Conservation (phyloP, 2,329 filamentous ascomycete genomes). For the Aschersonia sp. region DNA sequence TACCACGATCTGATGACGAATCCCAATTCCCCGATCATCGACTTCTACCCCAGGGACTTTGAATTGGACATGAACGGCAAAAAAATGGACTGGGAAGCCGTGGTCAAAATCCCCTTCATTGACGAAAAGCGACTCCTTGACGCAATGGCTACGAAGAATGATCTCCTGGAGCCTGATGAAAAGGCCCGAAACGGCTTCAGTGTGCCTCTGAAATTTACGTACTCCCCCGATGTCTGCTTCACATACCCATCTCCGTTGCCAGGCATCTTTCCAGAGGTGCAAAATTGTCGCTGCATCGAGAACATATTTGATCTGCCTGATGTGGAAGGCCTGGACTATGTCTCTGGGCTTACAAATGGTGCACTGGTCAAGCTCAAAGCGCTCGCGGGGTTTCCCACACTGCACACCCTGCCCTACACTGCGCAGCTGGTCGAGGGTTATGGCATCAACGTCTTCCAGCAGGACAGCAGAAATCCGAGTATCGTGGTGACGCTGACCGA, state of each 20-base stretch:
- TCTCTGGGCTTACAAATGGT: slow-evolving; percentile 70
- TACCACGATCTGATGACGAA: slow-evolving; percentile 93
- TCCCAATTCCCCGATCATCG: slow-evolving; percentile 79
- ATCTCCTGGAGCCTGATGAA: slow-evolving; percentile 63
- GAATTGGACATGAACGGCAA: slow-evolving; percentile 99
- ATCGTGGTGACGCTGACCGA: slow-evolving; percentile 79
- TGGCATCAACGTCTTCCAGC: slow-evolving; percentile 86
- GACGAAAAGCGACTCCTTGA: slow-evolving; percentile 73
- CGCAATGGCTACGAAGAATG: slow-evolving; percentile 77
- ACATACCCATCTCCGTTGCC: slow-evolving; percentile 77
- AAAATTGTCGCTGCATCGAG: slow-evolving; percentile 78
- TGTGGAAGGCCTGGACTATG: slow-evolving; percentile 76
- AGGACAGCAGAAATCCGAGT: slow-evolving; percentile 91
- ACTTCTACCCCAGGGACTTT: slow-evolving; percentile 96
- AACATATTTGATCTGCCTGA: slow-evolving; percentile 93
- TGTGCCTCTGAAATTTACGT: slow-evolving; percentile 84
- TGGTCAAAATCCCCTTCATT: slow-evolving; percentile 98
- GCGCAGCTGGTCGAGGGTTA: slow-evolving; percentile 60
- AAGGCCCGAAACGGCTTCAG: slow-evolving; percentile 79
- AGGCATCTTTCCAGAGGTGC: slow-evolving; percentile 80
- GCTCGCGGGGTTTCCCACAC: slow-evolving; percentile 83
- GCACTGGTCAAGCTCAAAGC: slow-evolving; percentile 70
- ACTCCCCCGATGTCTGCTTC: slow-evolving; percentile 62
- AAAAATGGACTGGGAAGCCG: slow-evolving; percentile 99
- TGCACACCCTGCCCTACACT: slow-evolving; percentile 73